A percentile compares a stretch with the other conserved stretches of the same genome.
Evolutionary conservation across 2,329 filamentous ascomycete species (phyloP).

Genomic region (Beauveria brongniartii): DNA sequence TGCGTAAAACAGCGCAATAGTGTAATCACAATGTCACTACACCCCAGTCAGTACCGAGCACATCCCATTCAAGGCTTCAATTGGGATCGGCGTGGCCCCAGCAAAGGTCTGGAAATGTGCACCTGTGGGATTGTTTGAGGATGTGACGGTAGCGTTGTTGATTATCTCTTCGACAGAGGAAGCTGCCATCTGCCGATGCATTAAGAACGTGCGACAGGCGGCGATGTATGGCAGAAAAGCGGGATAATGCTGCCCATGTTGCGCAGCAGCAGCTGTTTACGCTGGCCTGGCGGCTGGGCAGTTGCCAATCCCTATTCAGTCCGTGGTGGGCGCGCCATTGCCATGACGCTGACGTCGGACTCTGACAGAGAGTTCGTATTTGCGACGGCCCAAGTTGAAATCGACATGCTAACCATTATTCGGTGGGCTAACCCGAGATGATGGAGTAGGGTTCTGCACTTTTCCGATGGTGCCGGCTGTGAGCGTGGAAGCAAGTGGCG

Average conservation of each 20-base stretch:
- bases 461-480: not conserved
- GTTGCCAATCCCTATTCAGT: not conserved
- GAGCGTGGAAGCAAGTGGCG: not conserved
- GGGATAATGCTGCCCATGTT: not conserved
- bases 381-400: not conserved
- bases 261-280: not conserved
- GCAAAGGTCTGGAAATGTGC: not conserved
- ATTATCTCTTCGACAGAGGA: not conserved
- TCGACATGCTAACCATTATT: not conserved
- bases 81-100: slow-evolving; percentile 4
- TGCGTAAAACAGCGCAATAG: not conserved
- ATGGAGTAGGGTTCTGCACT: not conserved
- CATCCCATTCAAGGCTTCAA: not conserved
- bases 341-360: slow-evolving; percentile 5
- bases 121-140: not conserved
- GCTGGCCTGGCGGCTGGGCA: not conserved
- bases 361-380: slow-evolving; percentile 1
- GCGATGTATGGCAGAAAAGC: not conserved
- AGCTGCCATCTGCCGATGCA: not conserved
- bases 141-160: not conserved
- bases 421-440: not conserved
- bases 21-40: not conserved
- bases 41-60: not conserved
- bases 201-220: not conserved
- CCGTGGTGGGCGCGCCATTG: not conserved